Evolutionary conservation across 2,329 filamentous ascomycete species (phyloP).

Genomic region (Ophiobolus disseminans): DNA sequence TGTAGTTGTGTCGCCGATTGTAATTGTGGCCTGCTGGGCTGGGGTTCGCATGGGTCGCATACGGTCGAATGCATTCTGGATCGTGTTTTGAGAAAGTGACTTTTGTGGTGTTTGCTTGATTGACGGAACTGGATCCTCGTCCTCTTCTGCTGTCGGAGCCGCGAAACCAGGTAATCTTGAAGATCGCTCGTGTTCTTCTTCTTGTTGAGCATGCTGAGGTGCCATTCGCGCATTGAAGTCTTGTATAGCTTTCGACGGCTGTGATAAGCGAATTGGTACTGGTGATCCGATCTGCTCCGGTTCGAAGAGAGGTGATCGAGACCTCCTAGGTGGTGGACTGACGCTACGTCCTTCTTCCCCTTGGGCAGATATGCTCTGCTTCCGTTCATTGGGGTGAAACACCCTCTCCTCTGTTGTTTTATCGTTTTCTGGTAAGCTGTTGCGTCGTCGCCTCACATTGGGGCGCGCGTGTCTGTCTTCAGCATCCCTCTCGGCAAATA

Average conservation of each 20-base stretch:
- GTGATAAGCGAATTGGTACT: conserved; percentile 5
- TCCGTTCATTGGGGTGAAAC: conserved; percentile 3
- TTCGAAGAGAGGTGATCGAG: conserved; percentile 32
- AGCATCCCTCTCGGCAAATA: conserved; percentile 40
- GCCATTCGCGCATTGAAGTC: conserved; percentile 52
- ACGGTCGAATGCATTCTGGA: conserved; percentile 69
- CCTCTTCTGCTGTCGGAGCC: conserved; percentile 19
- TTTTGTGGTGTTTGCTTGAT: conserved; percentile 41
- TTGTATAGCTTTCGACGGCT: conserved; percentile 36
- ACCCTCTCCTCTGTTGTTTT: conserved; percentile 12
- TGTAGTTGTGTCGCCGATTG: conserved; percentile 72
- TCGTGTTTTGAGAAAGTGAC: conserved; percentile 46
- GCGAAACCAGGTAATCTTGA: conserved; percentile 13
- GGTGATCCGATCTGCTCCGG: conserved; percentile 19
- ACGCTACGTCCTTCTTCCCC: neutral
- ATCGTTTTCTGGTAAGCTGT: conserved; percentile 10
- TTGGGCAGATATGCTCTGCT: conserved; percentile 11
- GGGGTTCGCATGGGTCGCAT: conserved; percentile 69
- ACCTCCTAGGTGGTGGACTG: conserved; percentile 7
- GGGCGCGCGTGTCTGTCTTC: conserved; percentile 24
- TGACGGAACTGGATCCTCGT: conserved; percentile 31
- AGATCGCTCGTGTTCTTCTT: conserved; percentile 18
- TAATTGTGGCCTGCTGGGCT: conserved; percentile 74
- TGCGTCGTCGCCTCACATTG: conserved; percentile 14
- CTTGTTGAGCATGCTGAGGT: conserved; percentile 37